These are phyloP conservation scores for Lolium perenne DNA, from an alignment of 176 grass and related monocot genomes.

Conservation along the genomic window DNA sequence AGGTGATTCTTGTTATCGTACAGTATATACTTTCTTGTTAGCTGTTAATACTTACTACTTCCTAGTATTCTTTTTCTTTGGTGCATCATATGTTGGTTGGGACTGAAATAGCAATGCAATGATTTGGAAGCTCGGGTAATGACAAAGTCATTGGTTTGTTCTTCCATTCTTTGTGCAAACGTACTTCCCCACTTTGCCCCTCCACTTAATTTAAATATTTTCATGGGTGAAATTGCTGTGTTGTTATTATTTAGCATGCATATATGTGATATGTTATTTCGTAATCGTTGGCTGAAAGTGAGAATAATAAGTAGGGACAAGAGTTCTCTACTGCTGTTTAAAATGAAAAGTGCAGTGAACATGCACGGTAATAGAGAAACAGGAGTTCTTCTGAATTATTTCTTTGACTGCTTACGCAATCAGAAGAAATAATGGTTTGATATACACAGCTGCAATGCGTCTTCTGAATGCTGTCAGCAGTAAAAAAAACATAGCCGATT, in stretches of 20 bases:
- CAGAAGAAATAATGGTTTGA: not conserved
- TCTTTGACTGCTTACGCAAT: not conserved
- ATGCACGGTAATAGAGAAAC: not conserved
- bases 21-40: constrained; percentile 26
- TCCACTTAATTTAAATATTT: constrained; percentile 20
- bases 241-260: constrained; percentile 35
- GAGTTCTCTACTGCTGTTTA: constrained; percentile 18
- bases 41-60: not conserved
- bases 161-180: constrained; percentile 41
- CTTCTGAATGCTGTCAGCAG: not conserved
- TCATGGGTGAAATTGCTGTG: not conserved
- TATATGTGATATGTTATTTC: constrained; percentile 23
- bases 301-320: not conserved
- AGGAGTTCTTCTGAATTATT: constrained; percentile 8
- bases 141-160: constrained; percentile 12
- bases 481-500: not conserved
- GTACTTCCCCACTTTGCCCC: constrained; percentile 33
- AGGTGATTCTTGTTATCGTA: constrained; percentile 24
- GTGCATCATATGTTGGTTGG: constrained; percentile 33
- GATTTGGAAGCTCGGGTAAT: constrained; percentile 41
- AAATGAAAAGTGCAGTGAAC: not conserved
- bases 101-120: constrained; percentile 50
- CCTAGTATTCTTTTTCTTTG: constrained; percentile 20
- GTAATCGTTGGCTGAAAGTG: not conserved
- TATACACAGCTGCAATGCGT: not conserved